Evolutionary conservation across 1,284 basidiomycete genomes (phyloP).

Genomic region (Ustilago tritici): DNA sequence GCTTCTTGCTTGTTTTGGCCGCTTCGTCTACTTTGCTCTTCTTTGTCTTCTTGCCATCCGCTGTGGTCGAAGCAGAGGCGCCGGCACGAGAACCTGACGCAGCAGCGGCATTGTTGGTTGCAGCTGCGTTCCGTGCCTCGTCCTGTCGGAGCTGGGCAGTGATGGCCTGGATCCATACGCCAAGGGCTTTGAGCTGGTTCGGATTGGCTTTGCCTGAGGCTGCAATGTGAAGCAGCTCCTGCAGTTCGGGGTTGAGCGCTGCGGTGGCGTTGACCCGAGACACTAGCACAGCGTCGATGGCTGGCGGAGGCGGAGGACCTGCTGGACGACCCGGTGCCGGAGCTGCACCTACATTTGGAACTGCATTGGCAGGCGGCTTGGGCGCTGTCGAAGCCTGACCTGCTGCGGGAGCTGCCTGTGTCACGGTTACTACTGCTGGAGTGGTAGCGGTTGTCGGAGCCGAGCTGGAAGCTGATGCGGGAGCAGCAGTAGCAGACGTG

Average conservation of each 20-base stretch:
- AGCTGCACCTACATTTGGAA: slow-evolving; percentile 9
- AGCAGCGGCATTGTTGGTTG: slow-evolving; percentile 30
- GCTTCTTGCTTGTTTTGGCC: slow-evolving; percentile 49
- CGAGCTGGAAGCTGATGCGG: slow-evolving; percentile 7
- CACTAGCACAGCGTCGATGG: slow-evolving; percentile 56
- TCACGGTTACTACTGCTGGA: slow-evolving; percentile 2
- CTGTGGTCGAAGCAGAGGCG: slow-evolving; percentile 20
- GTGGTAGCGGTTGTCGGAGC: slow-evolving; percentile 10
- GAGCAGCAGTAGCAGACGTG: background rate
- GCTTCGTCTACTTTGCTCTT: slow-evolving; percentile 52
- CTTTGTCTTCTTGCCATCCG: slow-evolving; percentile 47
- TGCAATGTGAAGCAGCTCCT: slow-evolving; percentile 57
- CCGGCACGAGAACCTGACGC: slow-evolving; percentile 29
- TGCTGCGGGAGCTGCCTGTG: slow-evolving; percentile 5
- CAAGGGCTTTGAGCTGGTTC: slow-evolving; percentile 57
- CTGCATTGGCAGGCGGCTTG: slow-evolving; percentile 16
- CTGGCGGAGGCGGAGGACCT: slow-evolving; percentile 44
- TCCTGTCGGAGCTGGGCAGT: slow-evolving; percentile 54
- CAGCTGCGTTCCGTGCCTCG: slow-evolving; percentile 47
- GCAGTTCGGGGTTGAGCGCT: slow-evolving; percentile 56
- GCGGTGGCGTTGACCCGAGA: slow-evolving; percentile 58
- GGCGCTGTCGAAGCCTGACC: slow-evolving; percentile 11
- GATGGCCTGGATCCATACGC: slow-evolving; percentile 58
- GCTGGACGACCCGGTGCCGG: slow-evolving; percentile 29
- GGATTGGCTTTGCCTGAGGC: slow-evolving; percentile 56